A percentile compares a stretch with the other conserved stretches of the same genome.
Conservation (phyloP, 2,329 filamentous ascomycete genomes). For the Diaporthe citri region DNA sequence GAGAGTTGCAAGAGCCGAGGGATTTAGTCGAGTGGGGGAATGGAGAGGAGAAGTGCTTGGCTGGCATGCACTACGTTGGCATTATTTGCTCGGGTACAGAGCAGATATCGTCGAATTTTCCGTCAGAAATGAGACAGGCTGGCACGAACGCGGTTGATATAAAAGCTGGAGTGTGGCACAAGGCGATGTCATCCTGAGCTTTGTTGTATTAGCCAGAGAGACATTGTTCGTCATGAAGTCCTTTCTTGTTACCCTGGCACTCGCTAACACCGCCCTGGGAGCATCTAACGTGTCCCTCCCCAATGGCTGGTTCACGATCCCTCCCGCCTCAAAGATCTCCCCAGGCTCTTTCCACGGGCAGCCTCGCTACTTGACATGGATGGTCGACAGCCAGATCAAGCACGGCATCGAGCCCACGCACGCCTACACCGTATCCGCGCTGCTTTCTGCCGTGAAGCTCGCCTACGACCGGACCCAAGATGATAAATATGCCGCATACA, state of each 20-base stretch:
- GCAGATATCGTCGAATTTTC: neutral
- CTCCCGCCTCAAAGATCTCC: neutral
- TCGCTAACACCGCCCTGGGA: neutral
- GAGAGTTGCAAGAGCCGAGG: slow-evolving; percentile 1
- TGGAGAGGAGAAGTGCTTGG: slow-evolving; percentile 6
- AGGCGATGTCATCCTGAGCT: too few relatives aligned
- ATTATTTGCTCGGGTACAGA: neutral
- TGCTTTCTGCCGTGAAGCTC: slow-evolving; percentile 5
- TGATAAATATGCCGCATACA: neutral
- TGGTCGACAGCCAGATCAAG: slow-evolving; percentile 17
- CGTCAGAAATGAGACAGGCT: neutral
- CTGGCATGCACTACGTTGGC: too few relatives aligned
- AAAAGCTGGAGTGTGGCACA: neutral
- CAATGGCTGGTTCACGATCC: slow-evolving; percentile 25
- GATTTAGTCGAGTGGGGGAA: neutral
- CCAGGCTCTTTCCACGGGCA: slow-evolving; percentile 5
- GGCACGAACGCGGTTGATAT: too few relatives aligned
- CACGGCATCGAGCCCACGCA: slow-evolving; percentile 17
- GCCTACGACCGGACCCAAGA: slow-evolving; percentile 14
- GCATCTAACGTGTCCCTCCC: slow-evolving; percentile 6
- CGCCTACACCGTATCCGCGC: slow-evolving; percentile 17
- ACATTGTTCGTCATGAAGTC: neutral
- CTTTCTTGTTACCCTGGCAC: neutral
- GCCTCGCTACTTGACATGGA: slow-evolving; percentile 27
- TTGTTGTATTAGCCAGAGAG: neutral